Conservation (phyloP, 169 alveolate species). For the Cryptosporidium bovis region DNA sequence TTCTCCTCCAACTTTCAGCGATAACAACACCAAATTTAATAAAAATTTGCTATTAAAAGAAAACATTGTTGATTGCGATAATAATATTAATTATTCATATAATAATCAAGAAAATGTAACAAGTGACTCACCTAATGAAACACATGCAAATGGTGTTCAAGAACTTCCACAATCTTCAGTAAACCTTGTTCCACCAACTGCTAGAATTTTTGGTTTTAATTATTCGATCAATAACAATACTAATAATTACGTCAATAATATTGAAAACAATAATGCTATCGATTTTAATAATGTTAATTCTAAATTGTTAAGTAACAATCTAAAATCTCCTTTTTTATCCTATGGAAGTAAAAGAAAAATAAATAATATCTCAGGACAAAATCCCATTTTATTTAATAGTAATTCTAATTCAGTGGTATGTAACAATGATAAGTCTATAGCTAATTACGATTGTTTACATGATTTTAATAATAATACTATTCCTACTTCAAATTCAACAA, state of each 20-base stretch:
- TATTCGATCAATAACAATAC: not conserved
- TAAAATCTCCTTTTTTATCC: too few relatives aligned
- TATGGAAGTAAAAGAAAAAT: too few relatives aligned
- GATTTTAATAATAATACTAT: too few relatives aligned
- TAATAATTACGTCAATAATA: not conserved
- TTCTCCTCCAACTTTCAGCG: slow-evolving; percentile 58
- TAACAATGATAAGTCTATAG: too few relatives aligned
- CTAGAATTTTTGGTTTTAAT: slow-evolving; percentile 6
- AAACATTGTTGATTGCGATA: not conserved
- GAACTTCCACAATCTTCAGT: slow-evolving; percentile 47
- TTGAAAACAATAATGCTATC: too few relatives aligned
- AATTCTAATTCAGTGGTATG: too few relatives aligned
- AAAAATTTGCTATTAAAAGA: not conserved
- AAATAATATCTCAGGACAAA: too few relatives aligned
- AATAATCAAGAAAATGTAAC: not conserved
- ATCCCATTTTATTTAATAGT: too few relatives aligned
- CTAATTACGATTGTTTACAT: too few relatives aligned
- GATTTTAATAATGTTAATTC: too few relatives aligned
- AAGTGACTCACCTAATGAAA: not conserved
- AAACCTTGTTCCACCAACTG: slow-evolving; percentile 50
- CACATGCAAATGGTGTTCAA: not conserved
- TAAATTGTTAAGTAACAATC: too few relatives aligned
- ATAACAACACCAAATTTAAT: not conserved
- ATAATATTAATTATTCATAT: not conserved
- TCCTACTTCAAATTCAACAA: too few relatives aligned